phyloP scores from a whole-genome alignment of 1,284 basidiomycete species.

The Singerocomus rubriflavus region DNA sequence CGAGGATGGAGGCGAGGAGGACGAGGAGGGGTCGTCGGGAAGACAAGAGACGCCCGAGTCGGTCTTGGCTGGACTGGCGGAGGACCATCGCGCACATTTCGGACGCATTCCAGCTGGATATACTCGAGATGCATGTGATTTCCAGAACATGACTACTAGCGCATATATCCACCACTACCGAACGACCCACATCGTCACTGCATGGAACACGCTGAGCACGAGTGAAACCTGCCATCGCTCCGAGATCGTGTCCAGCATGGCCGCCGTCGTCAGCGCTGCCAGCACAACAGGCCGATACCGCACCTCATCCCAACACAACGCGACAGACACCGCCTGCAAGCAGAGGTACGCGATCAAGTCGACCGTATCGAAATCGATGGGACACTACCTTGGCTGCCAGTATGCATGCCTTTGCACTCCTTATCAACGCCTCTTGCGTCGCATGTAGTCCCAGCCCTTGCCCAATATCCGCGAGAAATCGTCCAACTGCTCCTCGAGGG shows the following conservation, averaged over 20 bases:
- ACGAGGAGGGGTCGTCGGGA: conserved; percentile 12
- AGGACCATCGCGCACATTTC: conserved; percentile 16
- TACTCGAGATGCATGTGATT: conserved; percentile 20
- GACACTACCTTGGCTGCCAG: conserved; percentile 47
- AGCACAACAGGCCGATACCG: conserved; percentile 32
- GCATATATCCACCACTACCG: not conserved
- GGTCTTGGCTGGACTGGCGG: not conserved
- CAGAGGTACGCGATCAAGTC: conserved; percentile 26
- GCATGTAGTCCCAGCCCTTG: conserved; percentile 6
- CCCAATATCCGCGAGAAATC: conserved; percentile 12
- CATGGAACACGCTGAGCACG: conserved; percentile 39
- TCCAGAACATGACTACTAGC: not conserved
- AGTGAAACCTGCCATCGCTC: conserved; percentile 39
- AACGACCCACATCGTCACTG: conserved; percentile 27
- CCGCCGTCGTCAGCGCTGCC: conserved; percentile 35
- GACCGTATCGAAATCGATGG: conserved; percentile 13
- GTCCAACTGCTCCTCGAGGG: not conserved
- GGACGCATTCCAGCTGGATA: no score
- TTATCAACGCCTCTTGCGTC: conserved; percentile 24
- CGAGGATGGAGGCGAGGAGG: conserved; percentile 22
- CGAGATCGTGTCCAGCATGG: conserved; percentile 46
- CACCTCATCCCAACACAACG: conserved; percentile 20
- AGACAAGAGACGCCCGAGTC: not conserved
- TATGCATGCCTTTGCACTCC: conserved; percentile 40
- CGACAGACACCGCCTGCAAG: conserved; percentile 27